These are phyloP conservation scores for Metarhizium sp. DNA, from an alignment of 2,329 filamentous ascomycete genomes.

Conservation along the genomic window DNA sequence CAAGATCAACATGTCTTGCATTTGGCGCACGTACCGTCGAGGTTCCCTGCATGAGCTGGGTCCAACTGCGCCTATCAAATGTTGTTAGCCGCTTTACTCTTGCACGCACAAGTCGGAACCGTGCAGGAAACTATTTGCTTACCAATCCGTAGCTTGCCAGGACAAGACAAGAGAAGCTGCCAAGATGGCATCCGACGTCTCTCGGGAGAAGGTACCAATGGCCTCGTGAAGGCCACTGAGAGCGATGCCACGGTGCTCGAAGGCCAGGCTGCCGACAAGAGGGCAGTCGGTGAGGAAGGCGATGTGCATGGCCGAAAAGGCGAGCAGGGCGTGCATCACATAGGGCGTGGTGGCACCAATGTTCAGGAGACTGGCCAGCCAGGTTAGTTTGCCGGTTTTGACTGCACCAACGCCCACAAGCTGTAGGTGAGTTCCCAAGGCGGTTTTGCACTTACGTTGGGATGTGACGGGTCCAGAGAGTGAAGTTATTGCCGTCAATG, in stretches of 20 bases:
- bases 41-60: constrained; percentile 83
- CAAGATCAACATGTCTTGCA: neutral
- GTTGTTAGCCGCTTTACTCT: constrained; percentile 13
- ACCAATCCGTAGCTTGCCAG: constrained; percentile 97
- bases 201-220: constrained; percentile 72
- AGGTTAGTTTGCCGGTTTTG: neutral
- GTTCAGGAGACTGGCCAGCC: constrained; percentile 41
- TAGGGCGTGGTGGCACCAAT: constrained; percentile 76
- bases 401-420: neutral
- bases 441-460: constrained; percentile 59
- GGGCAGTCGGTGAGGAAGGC: constrained; percentile 81
- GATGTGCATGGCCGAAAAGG: constrained; percentile 90
- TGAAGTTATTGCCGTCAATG: constrained; percentile 72
- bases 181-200: constrained; percentile 83
- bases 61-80: constrained; percentile 73
- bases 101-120: neutral
- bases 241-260: constrained; percentile 78
- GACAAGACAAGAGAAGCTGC: constrained; percentile 86
- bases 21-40: constrained; percentile 57
- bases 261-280: constrained; percentile 78
- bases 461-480: constrained; percentile 87
- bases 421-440: neutral
- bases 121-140: constrained; percentile 26
- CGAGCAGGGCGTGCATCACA: constrained; percentile 88
- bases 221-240: constrained; percentile 82